These are phyloP conservation scores for Cystofilobasidium capitatum DNA, from an alignment of 768 basidiomycete species.

Conservation along the genomic window DNA sequence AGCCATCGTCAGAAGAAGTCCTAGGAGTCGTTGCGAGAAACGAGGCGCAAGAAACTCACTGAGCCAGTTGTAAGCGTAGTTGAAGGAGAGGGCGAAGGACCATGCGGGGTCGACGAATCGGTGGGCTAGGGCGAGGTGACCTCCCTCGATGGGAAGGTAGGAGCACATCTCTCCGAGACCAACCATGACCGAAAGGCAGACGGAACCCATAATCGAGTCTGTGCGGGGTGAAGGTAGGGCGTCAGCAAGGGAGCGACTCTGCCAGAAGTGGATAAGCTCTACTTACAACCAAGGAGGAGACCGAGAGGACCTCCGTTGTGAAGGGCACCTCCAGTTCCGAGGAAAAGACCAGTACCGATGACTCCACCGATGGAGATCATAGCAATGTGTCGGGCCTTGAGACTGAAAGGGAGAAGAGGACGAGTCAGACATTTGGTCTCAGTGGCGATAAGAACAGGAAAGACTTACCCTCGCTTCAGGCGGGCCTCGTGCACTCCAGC, in stretches of 20 bases:
- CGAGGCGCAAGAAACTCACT: background rate
- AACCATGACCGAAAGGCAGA: constrained; percentile 23
- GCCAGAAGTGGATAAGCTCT: too few species aligned
- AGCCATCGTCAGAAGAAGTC: background rate
- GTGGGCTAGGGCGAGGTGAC: constrained; percentile 26
- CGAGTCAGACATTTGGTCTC: background rate
- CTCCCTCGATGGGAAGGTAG: constrained; percentile 28
- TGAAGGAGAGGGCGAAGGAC: constrained; percentile 25
- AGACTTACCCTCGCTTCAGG: constrained; percentile 6
- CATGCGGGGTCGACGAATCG: constrained; percentile 27
- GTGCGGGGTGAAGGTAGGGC: background rate
- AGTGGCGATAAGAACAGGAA: background rate
- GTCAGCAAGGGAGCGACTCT: background rate
- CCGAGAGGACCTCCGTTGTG: constrained; percentile 32
- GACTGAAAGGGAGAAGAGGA: background rate
- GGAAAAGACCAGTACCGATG: constrained; percentile 33
- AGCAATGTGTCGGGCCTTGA: constrained; percentile 21
- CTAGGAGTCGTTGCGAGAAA: constrained; percentile 21
- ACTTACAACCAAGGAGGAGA: constrained; percentile 29
- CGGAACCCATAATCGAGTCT: constrained; percentile 22
- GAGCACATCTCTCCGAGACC: constrained; percentile 27
- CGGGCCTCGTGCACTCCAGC: too few species aligned
- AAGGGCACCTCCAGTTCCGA: constrained; percentile 32
- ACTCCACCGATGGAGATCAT: constrained; percentile 26
- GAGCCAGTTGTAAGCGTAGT: constrained; percentile 27